Percentiles rank a stretch among this genome's conserved stretches.
Conservation (phyloP, 257 asterid species). For the Pogostemon cablin region DNA sequence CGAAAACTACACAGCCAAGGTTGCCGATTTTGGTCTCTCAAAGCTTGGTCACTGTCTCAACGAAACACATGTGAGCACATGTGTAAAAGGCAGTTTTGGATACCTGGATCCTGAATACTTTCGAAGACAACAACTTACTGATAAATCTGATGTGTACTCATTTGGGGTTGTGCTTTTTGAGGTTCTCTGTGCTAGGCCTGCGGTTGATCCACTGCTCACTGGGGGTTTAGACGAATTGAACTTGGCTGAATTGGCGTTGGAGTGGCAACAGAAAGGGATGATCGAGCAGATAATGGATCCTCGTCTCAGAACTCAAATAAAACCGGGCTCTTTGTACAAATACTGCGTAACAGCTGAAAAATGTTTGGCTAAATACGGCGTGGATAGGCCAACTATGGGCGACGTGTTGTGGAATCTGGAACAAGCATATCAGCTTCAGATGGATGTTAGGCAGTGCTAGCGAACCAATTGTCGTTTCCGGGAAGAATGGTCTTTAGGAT, state of each 20-base stretch:
- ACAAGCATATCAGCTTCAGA: conserved; percentile 57
- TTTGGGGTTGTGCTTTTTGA: conserved; percentile 61
- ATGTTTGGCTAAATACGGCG: conserved; percentile 50
- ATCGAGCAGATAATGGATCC: conserved; percentile 45
- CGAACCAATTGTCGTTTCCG: not conserved
- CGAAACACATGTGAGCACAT: conserved; percentile 56
- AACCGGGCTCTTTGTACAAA: conserved; percentile 39
- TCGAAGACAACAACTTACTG: conserved; percentile 51
- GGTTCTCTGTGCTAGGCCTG: conserved; percentile 55
- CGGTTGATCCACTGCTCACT: conserved; percentile 41
- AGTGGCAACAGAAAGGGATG: conserved; percentile 50
- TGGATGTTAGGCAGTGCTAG: conserved; percentile 22
- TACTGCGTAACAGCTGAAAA: conserved; percentile 54
- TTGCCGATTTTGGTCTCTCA: conserved; percentile 59
- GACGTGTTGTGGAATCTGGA: conserved; percentile 64
- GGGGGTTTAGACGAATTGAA: conserved; percentile 41
- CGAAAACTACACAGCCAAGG: conserved; percentile 50
- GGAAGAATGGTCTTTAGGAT: too few species aligned
- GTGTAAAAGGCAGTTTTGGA: conserved; percentile 66
- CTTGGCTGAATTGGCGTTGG: conserved; percentile 57
- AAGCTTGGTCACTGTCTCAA: conserved; percentile 50
- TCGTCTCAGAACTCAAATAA: conserved; percentile 38
- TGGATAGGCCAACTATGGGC: conserved; percentile 57
- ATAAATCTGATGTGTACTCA: conserved; percentile 62
- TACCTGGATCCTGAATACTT: conserved; percentile 62